Evolutionary conservation across 257 asterid species (phyloP).

Genomic region (Capsicum rhomboideum): DNA sequence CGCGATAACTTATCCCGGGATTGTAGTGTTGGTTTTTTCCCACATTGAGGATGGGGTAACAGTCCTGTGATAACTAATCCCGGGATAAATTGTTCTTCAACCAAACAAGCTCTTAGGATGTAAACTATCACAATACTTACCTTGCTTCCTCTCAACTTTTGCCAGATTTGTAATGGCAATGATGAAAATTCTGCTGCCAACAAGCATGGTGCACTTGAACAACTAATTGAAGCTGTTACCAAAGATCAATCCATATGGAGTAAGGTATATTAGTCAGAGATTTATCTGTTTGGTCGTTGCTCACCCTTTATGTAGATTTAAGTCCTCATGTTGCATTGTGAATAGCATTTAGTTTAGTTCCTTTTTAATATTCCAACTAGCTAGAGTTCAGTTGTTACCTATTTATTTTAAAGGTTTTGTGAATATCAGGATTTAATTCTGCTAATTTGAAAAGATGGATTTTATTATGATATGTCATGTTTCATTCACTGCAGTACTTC

Average conservation of each 20-base stretch:
- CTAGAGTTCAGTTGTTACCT: neutral
- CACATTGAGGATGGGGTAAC: too few species aligned
- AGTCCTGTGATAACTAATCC: too few species aligned
- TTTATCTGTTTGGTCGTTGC: neutral
- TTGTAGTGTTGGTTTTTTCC: too few species aligned
- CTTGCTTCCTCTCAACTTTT: constrained; percentile 1
- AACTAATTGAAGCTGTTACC: constrained; percentile 64
- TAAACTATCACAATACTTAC: neutral
- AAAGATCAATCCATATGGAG: constrained; percentile 74
- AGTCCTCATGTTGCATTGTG: neutral
- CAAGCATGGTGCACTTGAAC: constrained; percentile 76
- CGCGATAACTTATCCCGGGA: too few species aligned
- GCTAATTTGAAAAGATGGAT: neutral
- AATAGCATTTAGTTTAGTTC: neutral
- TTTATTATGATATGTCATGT: constrained; percentile 2
- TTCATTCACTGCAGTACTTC: constrained; percentile 62
- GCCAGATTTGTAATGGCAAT: constrained; percentile 73
- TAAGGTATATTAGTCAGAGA: constrained; percentile 41
- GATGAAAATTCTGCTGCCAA: constrained; percentile 54
- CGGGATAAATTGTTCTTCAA: too few species aligned
- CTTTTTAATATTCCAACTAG: constrained; percentile 8
- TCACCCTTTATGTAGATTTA: neutral
- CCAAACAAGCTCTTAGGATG: neutral
- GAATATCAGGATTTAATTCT: neutral
- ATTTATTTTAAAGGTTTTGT: neutral